A percentile compares a stretch with the other conserved stretches of the same genome.
Evolutionary conservation across 176 grass and related monocot genomes (phyloP).

Genomic region (Microstegium vimineum): DNA sequence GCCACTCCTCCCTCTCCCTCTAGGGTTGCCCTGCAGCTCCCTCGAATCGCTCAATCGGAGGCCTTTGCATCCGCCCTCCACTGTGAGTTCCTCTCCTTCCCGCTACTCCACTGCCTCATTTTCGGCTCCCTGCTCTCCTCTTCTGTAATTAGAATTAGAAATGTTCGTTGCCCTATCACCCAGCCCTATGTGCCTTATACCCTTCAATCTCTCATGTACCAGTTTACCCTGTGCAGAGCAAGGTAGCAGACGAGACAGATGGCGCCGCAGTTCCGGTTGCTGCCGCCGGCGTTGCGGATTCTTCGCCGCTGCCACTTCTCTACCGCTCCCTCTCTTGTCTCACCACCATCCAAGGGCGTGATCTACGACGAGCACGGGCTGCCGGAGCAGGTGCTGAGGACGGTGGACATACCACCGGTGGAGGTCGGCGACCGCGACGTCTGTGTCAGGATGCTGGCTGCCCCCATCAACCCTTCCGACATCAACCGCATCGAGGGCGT

Average conservation of each 20-base stretch:
- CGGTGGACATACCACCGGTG: slow-evolving; percentile 43
- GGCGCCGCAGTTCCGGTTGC: slow-evolving; percentile 16
- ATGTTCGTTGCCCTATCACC: neutral
- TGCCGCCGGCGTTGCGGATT: slow-evolving; percentile 13
- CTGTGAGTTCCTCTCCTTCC: slow-evolving; percentile 20
- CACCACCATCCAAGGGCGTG: slow-evolving; percentile 59
- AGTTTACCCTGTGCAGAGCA: neutral
- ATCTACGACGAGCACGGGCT: slow-evolving; percentile 69
- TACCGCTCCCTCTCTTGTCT: neutral
- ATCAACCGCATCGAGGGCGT: slow-evolving; percentile 91
- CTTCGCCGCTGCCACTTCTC: slow-evolving; percentile 39
- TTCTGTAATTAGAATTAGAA: neutral
- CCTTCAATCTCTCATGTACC: neutral
- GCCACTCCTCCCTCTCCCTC: neutral
- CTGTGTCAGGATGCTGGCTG: slow-evolving; percentile 82
- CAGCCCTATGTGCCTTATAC: neutral
- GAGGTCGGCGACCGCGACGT: slow-evolving; percentile 58
- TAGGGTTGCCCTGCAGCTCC: slow-evolving; percentile 25
- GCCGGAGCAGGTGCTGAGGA: slow-evolving; percentile 61
- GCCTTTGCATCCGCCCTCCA: neutral
- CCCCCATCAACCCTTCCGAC: slow-evolving; percentile 96
- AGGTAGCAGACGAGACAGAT: slow-evolving; percentile 5
- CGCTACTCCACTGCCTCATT: neutral
- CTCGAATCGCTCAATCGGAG: slow-evolving; percentile 7
- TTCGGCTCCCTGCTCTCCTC: neutral